These are phyloP conservation scores for Ogataea philodendri DNA, from an alignment of 805 yeast genomes.

Conservation along the genomic window DNA sequence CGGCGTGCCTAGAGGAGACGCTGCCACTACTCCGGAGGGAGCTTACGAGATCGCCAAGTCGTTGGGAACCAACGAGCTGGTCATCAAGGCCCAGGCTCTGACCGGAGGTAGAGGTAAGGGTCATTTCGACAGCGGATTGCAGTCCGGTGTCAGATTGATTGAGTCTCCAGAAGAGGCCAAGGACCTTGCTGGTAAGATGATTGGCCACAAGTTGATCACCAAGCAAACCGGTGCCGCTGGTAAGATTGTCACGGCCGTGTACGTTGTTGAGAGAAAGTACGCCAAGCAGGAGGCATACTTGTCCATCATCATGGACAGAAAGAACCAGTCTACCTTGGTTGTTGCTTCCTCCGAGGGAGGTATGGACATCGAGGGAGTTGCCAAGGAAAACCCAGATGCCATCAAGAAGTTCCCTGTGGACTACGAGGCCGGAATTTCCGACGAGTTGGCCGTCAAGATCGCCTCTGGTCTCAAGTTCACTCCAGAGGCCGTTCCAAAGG, in stretches of 20 bases:
- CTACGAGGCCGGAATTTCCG: constrained; percentile 76
- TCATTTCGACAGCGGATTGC: constrained; percentile 89
- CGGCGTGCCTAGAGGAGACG: constrained; percentile 87
- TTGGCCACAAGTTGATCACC: constrained; percentile 89
- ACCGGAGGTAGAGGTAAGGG: constrained; percentile 99
- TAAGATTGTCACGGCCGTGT: constrained; percentile 94
- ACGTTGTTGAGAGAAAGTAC: constrained; percentile 90
- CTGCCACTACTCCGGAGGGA: constrained; percentile 86
- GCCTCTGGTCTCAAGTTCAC: constrained; percentile 84
- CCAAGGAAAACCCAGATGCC: constrained; percentile 84
- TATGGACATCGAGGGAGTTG: constrained; percentile 99
- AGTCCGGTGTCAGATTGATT: constrained; percentile 95
- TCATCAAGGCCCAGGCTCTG: constrained; percentile 96
- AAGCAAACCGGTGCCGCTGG: constrained; percentile 98
- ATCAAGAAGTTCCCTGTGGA: constrained; percentile 85
- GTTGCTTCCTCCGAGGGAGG: constrained; percentile 99
- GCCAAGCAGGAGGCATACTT: constrained; percentile 94
- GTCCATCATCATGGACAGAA: constrained; percentile 93
- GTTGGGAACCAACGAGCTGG: constrained; percentile 77
- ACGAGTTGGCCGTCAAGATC: constrained; percentile 67
- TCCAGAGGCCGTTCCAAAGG: constrained; percentile 71
- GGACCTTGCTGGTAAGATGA: constrained; percentile 84
- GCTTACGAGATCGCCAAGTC: constrained; percentile 80
- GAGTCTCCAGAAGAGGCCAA: constrained; percentile 81
- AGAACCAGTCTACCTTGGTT: constrained; percentile 83